A percentile compares a stretch with the other conserved stretches of the same genome.
Evolutionary conservation across 768 basidiomycete genomes (phyloP).

Genomic region (Lyophyllum decastes): DNA sequence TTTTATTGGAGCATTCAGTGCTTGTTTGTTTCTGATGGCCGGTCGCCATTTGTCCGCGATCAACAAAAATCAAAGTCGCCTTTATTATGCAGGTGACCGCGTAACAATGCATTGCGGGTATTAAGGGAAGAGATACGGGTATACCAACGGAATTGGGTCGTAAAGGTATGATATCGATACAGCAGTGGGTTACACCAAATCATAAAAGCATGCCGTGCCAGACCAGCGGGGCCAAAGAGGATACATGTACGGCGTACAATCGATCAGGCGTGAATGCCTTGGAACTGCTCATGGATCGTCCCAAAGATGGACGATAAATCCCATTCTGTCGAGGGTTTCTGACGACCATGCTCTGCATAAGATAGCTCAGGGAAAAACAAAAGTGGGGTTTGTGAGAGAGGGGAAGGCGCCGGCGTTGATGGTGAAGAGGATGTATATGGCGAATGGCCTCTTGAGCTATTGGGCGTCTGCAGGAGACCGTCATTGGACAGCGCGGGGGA

Average conservation of each 20-base stretch:
- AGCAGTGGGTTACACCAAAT: constrained; percentile 3
- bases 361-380: neutral
- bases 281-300: neutral
- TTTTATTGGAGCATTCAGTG: constrained; percentile 5
- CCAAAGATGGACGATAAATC: constrained; percentile 11
- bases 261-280: constrained; percentile 5
- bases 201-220: constrained; percentile 4
- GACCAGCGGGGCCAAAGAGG: neutral
- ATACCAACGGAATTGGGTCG: neutral
- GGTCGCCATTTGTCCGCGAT: neutral
- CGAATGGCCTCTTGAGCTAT: neutral
- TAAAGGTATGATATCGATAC: constrained; percentile 8
- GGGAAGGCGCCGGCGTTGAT: constrained; percentile 1
- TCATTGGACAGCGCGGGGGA: constrained; percentile 8
- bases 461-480: neutral
- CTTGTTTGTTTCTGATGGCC: constrained; percentile 19
- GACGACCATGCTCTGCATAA: neutral
- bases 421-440: neutral
- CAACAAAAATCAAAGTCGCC: neutral
- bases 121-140: neutral
- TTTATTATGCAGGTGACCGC: neutral
- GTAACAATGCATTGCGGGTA: neutral
- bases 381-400: constrained; percentile 1
- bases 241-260: neutral
- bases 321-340: constrained; percentile 5